These are phyloP conservation scores for Chytridium lagenaria DNA, from an alignment of 371 early-diverging fungal genomes.

Conservation along the genomic window DNA sequence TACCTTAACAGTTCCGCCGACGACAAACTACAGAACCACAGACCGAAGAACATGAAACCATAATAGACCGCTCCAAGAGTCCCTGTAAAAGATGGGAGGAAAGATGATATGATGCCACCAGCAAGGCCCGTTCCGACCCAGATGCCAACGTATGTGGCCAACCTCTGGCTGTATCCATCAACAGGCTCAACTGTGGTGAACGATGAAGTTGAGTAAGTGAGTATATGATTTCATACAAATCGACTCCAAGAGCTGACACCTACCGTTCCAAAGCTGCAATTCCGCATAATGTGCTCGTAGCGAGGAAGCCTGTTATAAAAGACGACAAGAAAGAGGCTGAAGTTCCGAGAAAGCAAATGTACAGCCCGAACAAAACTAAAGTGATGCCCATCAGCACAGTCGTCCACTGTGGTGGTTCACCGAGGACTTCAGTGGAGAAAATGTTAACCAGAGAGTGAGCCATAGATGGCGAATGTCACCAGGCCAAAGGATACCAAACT, in stretches of 20 bases:
- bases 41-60: constrained; percentile 21
- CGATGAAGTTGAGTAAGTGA: neutral
- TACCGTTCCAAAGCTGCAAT: constrained; percentile 28
- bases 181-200: constrained; percentile 20
- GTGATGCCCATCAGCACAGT: constrained; percentile 13
- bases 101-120: constrained; percentile 23
- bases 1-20: constrained; percentile 20
- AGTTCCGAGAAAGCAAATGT: constrained; percentile 13
- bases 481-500: too few relatives aligned
- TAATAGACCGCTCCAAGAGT: constrained; percentile 9
- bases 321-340: neutral
- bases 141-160: constrained; percentile 18
- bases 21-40: constrained; percentile 13
- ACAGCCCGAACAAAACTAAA: constrained; percentile 16
- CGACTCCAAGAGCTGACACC: neutral
- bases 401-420: neutral
- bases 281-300: neutral
- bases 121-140: constrained; percentile 16
- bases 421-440: neutral
- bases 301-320: constrained; percentile 17
- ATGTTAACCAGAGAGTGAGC: neutral
- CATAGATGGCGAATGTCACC: too few relatives aligned
- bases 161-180: constrained; percentile 16
- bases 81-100: neutral
- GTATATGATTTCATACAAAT: neutral